These are phyloP conservation scores for Stylosanthes scabra DNA, from an alignment of 331 rosid genomes.

Conservation along the genomic window DNA sequence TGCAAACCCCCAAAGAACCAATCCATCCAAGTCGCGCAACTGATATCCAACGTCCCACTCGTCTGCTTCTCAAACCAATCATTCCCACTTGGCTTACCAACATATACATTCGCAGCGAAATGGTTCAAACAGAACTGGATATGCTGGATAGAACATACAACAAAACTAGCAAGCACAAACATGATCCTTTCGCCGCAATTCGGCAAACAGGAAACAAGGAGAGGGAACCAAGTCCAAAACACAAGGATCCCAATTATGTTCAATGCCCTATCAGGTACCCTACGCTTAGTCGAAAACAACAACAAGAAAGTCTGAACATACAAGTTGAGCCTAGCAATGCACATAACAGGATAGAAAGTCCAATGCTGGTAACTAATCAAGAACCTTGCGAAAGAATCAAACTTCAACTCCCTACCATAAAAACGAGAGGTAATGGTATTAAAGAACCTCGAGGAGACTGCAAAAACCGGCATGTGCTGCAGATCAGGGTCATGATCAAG, in stretches of 20 bases:
- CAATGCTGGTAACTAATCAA: constrained; percentile 44
- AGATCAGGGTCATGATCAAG: constrained; percentile 52
- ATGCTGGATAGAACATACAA: constrained; percentile 51
- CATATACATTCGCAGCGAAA: constrained; percentile 54
- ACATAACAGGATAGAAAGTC: constrained; percentile 40
- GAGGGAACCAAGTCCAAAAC: constrained; percentile 50
- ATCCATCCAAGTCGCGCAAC: constrained; percentile 67
- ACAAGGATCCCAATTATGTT: constrained; percentile 41
- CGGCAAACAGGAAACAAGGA: constrained; percentile 35
- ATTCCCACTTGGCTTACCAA: constrained; percentile 60
- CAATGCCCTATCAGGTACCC: constrained; percentile 31
- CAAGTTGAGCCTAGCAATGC: constrained; percentile 36
- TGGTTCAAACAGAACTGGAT: constrained; percentile 60
- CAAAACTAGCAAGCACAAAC: constrained; percentile 41
- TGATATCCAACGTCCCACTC: constrained; percentile 66
- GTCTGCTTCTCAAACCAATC: constrained; percentile 87
- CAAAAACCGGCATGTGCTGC: constrained; percentile 47
- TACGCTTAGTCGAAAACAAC: constrained; percentile 15
- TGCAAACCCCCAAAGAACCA: constrained; percentile 84
- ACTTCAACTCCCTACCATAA: constrained; percentile 41
- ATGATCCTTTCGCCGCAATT: constrained; percentile 37
- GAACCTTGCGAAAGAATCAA: constrained; percentile 40
- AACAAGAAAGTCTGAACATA: constrained; percentile 32
- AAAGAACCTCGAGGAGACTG: constrained; percentile 36
- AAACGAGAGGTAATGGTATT: constrained; percentile 34